A percentile compares a stretch with the other conserved stretches of the same genome.
Conservation (phyloP, 1,284 basidiomycete species). For the Leccinum laetum region DNA sequence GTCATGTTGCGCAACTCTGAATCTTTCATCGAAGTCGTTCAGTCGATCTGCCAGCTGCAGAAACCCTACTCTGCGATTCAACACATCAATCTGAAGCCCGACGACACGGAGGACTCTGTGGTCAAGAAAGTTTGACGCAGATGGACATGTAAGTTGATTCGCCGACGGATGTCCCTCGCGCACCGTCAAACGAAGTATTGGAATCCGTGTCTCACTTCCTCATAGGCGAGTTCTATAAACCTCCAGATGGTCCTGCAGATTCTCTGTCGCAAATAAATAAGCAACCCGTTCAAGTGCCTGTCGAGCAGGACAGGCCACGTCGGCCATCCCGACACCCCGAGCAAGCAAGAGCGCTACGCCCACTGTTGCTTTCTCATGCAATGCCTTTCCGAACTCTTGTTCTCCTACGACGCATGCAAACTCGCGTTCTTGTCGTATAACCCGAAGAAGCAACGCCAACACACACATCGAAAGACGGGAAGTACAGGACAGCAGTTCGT, state of each 20-base stretch:
- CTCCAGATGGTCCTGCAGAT: constrained; percentile 18
- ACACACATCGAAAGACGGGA: constrained; percentile 60
- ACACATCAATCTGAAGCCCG: constrained; percentile 64
- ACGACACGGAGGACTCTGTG: constrained; percentile 24
- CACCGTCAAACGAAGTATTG: constrained; percentile 45
- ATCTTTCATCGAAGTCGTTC: constrained; percentile 76
- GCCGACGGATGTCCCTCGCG: constrained; percentile 29
- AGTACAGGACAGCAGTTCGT: too few relatives aligned
- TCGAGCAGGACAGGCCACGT: constrained; percentile 19
- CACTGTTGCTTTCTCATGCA: constrained; percentile 93
- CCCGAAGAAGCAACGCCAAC: constrained; percentile 59
- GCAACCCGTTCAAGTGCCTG: constrained; percentile 3
- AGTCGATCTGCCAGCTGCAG: constrained; percentile 71
- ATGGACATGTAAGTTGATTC: constrained; percentile 71
- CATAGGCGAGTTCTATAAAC: constrained; percentile 67
- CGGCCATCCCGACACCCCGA: constrained; percentile 9
- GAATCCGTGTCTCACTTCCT: constrained; percentile 76
- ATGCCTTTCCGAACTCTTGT: constrained; percentile 87
- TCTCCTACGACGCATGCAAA: constrained; percentile 94
- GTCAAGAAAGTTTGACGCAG: constrained; percentile 26
- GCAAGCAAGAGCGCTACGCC: constrained; percentile 44
- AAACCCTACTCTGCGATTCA: constrained; percentile 62
- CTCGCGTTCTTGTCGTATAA: constrained; percentile 82
- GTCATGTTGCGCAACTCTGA: constrained; percentile 73
- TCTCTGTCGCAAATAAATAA: constrained; percentile 15